Evolutionary conservation across 2,329 filamentous ascomycete genomes (phyloP), one percentile per base, ranked within the genome.

Genomic region (Aspergillus flavus): DNA sequence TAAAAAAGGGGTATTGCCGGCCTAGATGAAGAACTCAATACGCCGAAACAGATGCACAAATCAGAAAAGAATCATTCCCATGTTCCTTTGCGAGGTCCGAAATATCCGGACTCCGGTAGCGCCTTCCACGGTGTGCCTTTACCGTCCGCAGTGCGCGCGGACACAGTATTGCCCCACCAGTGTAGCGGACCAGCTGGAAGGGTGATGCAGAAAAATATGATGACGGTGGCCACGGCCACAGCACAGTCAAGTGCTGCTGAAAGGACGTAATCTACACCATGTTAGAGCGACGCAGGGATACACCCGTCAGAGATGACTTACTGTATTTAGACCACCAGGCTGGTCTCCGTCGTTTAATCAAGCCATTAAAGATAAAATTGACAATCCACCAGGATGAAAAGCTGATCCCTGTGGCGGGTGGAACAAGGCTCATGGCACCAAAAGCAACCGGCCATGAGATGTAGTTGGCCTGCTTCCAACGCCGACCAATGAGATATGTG

Each of bases 381-480:
- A 83, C 79, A 30, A 81, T 75, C 74, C 80, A 82, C 90, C 90
- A 92, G 66, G 87, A 87, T 28, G 90, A 86, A 72, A 91, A 92
- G 64, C 86, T 91, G 69, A 90, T 87, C 0, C 88, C 86, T 0
- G 88, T 90, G 0, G 90, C 90, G 0, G 90, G 89, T 9, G 90
- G 90, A 2, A 92, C 82, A 68, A 83, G 80, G 56, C 86, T 85
- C 21, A 86, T 85, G 26, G 87, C 88, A 52, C 88, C 89, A 68
- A 89, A 91, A 61, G 92, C 84, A 36, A 91, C 83, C 0, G 89
- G 90, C 66, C 86, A 86, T 71, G 86, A 90, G 64, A 92, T 78
- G 72, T 90, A 92, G 64, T 89, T 86, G 76, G 87, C 28, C 80
- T 84, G 69, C 82, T 86, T 64, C 89, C 89, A 78, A 57, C 82